A percentile compares a stretch with the other conserved stretches of the same genome.
These are phyloP conservation scores for Echites panduratus DNA, from an alignment of 257 asterid species.

Conservation along the genomic window DNA sequence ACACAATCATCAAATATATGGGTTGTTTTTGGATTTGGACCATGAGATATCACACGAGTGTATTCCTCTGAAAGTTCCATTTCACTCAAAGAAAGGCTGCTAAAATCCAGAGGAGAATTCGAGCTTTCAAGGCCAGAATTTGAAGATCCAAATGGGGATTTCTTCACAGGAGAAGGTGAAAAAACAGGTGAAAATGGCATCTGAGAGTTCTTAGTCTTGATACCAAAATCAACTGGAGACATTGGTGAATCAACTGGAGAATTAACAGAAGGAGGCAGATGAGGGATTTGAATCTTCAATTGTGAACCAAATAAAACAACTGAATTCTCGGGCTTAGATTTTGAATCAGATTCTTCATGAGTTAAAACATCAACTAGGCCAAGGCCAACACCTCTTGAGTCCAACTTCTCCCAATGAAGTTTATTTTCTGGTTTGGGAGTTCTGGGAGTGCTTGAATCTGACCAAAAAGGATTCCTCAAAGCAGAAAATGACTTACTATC, in stretches of 20 bases:
- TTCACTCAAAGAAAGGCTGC: slow-evolving; percentile 53
- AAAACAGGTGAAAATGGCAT: slow-evolving; percentile 36
- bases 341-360: slow-evolving; percentile 41
- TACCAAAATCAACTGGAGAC: slow-evolving; percentile 72
- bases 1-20: slow-evolving; percentile 83
- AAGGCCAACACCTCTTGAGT: slow-evolving; percentile 43
- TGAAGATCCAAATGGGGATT: slow-evolving; percentile 13
- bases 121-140: slow-evolving; percentile 28
- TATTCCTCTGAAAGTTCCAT: slow-evolving; percentile 94
- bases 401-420: slow-evolving; percentile 42
- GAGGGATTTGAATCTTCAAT: slow-evolving; percentile 70
- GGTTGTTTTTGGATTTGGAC: slow-evolving; percentile 76
- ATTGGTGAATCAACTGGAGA: slow-evolving; percentile 48
- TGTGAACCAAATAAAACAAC: slow-evolving; percentile 74
- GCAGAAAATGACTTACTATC: slow-evolving; percentile 44
- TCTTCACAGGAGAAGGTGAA: slow-evolving; percentile 37
- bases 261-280: slow-evolving; percentile 29
- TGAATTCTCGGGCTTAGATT: slow-evolving; percentile 32
- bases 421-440: slow-evolving; percentile 40
- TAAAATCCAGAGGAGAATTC: slow-evolving; percentile 23
- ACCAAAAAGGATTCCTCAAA: slow-evolving; percentile 44
- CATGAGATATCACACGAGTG: slow-evolving; percentile 75
- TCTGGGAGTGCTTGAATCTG: slow-evolving; percentile 33
- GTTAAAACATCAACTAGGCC: slow-evolving; percentile 60
- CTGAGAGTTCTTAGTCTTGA: slow-evolving; percentile 53